Percentiles rank a stretch among this genome's conserved stretches.
These are phyloP conservation scores for Quercus ilex DNA, from an alignment of 306 rosid species.

Conservation along the genomic window DNA sequence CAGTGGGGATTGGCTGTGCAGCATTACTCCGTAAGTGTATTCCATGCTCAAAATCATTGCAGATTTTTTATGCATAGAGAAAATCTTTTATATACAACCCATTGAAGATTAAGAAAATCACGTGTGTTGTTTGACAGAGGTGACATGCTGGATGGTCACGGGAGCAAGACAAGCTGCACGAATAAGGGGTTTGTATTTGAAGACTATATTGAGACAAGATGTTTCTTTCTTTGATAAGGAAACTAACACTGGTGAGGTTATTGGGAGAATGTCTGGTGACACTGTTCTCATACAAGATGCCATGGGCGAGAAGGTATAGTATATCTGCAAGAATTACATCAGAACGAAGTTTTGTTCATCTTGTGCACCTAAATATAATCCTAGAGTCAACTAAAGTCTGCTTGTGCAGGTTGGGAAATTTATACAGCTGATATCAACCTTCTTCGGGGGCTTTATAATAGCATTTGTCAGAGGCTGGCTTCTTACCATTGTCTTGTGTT, in stretches of 20 bases:
- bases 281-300: constrained; percentile 32
- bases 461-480: constrained; percentile 30
- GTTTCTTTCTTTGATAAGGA: constrained; percentile 26
- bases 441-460: constrained; percentile 25
- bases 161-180: constrained; percentile 32
- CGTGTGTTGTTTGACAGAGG: constrained; percentile 15
- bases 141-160: constrained; percentile 28
- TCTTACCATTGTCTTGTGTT: constrained; percentile 23
- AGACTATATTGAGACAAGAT: constrained; percentile 28
- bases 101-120: neutral
- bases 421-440: constrained; percentile 20
- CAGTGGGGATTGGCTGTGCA: constrained; percentile 23
- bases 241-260: constrained; percentile 25
- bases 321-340: neutral
- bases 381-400: neutral
- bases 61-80: neutral
- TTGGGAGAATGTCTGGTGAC: constrained; percentile 31
- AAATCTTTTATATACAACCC: neutral
- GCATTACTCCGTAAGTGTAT: constrained; percentile 38
- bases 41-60: neutral
- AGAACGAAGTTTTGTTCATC: neutral
- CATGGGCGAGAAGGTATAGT: constrained; percentile 29
- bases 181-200: constrained; percentile 22
- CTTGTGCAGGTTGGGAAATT: constrained; percentile 17
- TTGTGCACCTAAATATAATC: too few species aligned